phyloP scores from a whole-genome alignment of 2,329 filamentous ascomycete genomes.

The Colletotrichum sp. region DNA sequence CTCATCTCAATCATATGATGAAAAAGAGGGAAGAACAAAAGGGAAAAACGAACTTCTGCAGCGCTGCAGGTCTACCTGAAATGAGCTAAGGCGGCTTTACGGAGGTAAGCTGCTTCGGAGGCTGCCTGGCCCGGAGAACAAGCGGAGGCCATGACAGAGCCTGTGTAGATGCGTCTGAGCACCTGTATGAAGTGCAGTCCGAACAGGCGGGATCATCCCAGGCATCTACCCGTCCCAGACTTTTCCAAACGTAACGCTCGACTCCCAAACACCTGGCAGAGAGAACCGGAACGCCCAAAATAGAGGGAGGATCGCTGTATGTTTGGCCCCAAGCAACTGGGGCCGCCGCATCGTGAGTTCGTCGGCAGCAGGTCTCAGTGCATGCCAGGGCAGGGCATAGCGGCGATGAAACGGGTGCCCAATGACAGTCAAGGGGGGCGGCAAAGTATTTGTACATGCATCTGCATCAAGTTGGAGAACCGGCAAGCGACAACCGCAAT shows the following conservation, averaged over 20 bases:
- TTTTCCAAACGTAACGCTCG: not conserved
- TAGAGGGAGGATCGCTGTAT: conserved; percentile 7
- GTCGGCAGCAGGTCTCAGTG: conserved; percentile 1
- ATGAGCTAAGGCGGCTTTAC: not conserved
- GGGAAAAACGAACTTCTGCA: not conserved
- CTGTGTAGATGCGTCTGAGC: conserved; percentile 3
- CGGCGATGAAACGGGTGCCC: conserved; percentile 2
- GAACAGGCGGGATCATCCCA: conserved; percentile 13
- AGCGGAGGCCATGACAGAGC: not conserved
- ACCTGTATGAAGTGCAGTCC: conserved; percentile 3
- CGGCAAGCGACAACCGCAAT: not conserved
- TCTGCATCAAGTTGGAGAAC: not conserved
- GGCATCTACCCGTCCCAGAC: not conserved
- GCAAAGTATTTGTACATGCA: not conserved
- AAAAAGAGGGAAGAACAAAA: not conserved
- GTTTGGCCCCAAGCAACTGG: not conserved
- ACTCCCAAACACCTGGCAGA: not conserved
- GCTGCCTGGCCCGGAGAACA: not conserved
- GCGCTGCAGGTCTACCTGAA: not conserved
- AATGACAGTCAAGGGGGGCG: not conserved
- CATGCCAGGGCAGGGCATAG: conserved; percentile 4
- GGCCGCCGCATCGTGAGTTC: conserved; percentile 2
- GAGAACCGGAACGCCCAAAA: not conserved
- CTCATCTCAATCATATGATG: not conserved
- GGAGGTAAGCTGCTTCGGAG: not conserved